Evolutionary conservation across 2,329 filamentous ascomycete species (phyloP).

Genomic region (Epicoccum nigrum): DNA sequence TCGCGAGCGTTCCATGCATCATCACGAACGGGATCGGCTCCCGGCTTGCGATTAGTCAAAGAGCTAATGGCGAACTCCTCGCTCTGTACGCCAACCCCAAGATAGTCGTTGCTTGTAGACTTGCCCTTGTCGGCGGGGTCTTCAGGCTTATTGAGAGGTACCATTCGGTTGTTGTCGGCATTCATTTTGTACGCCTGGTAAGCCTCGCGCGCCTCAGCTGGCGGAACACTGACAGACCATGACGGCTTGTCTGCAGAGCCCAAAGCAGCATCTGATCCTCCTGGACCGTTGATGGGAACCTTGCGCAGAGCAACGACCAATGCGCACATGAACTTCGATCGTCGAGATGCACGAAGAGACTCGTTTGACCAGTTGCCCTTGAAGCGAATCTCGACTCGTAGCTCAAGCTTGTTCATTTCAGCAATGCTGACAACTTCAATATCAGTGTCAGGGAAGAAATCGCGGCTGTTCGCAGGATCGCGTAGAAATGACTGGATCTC

Average conservation of each 20-base stretch:
- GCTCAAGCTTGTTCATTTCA: constrained; percentile 84
- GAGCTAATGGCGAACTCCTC: constrained; percentile 52
- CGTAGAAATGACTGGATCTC: constrained; percentile 88
- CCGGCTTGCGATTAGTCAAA: constrained; percentile 53
- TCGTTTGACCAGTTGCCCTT: constrained; percentile 75
- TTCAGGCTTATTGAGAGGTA: constrained; percentile 56
- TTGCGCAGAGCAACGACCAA: constrained; percentile 83
- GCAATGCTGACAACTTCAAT: constrained; percentile 80
- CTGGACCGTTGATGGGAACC: constrained; percentile 83
- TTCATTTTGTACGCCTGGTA: constrained; percentile 56
- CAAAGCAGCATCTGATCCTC: constrained; percentile 69
- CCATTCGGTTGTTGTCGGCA: constrained; percentile 70
- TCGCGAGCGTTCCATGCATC: constrained; percentile 53
- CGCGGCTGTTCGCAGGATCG: constrained; percentile 82
- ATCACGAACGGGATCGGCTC: constrained; percentile 52
- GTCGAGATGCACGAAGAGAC: constrained; percentile 75
- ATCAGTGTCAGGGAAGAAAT: constrained; percentile 85
- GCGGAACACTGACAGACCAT: constrained; percentile 78
- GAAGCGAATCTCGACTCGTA: constrained; percentile 85
- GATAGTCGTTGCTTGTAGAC: constrained; percentile 43
- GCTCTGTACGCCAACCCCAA: constrained; percentile 28
- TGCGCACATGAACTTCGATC: constrained; percentile 97
- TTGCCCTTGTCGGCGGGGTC: constrained; percentile 35
- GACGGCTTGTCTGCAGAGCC: constrained; percentile 71
- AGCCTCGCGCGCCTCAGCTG: constrained; percentile 68